Base-by-base conservation (phyloP, 2,329 filamentous ascomycete species). In the Sphaerulina populicola region DNA sequence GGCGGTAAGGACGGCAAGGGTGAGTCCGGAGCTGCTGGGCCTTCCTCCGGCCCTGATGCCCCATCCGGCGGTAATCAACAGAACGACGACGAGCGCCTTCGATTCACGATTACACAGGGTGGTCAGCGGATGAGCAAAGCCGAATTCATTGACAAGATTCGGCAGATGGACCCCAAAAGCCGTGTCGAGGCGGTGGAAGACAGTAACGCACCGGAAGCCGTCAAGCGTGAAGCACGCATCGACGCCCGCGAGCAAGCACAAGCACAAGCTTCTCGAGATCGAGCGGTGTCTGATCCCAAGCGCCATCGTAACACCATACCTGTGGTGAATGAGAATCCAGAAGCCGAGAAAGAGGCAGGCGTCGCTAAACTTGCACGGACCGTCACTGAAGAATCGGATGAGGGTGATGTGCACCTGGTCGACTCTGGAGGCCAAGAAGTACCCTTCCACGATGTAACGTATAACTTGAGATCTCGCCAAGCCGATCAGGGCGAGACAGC, bases 111-210 rank as follows among this genome's bases (percentile, higher is more conserved):
- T 56, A 80, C 78, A 40, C 81, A 82, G 31, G 79, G 82, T n/a
- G 85, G 85, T 5, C 75, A 77, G 55, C 80, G 86, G 43, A 84
- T 93, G 79, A 89, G 78, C 55, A 90, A 90, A 69, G 80, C 83
- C 4, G 85, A 89, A 62, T 91, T 93, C 64, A 81, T 93, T 54
- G 74, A 77, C 42, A 81, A 88, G 64, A 82, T 93, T 63, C 80
- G 82, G 57, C 79, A 81, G 57, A 74, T 91, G 53, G 85, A 91
- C 64, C 78, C 79, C 21, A 80, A 80, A 62, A 80, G 82, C 11
- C 76, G 79, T 35, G 75, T 73, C 11, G 73, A 71, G 43, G 67
- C 72, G 27, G 68, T 77, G 6, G 72, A 77, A 52, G 64, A 71
- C 48, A 73, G 69, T 58, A 66, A 76, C 53, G 72, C 68, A 2